Percentiles rank a stretch among this genome's conserved stretches.
These are phyloP conservation scores for Hanseniaspora vineae DNA, from an alignment of 805 yeast species.

Conservation along the genomic window DNA sequence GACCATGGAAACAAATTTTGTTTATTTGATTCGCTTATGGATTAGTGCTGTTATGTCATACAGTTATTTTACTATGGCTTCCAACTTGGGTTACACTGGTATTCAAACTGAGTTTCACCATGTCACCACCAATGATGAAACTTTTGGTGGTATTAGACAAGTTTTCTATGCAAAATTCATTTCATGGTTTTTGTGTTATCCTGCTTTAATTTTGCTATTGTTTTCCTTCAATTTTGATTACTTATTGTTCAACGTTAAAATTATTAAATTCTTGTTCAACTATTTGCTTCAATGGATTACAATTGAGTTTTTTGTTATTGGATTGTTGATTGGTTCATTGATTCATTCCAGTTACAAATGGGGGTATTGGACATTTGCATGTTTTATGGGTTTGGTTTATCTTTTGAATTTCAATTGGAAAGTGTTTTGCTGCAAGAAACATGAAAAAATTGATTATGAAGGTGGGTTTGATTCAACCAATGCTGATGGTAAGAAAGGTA, in stretches of 20 bases:
- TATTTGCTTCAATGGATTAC: constrained; percentile 31
- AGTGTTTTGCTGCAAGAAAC: constrained; percentile 9
- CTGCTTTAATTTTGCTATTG: constrained; percentile 22
- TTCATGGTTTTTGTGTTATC: constrained; percentile 36
- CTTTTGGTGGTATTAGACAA: constrained; percentile 26
- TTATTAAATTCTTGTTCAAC: constrained; percentile 9
- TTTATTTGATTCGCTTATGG: constrained; percentile 21
- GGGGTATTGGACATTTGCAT: constrained; percentile 54
- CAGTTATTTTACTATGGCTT: constrained; percentile 32
- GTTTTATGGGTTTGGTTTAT: constrained; percentile 29
- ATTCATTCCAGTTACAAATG: constrained; percentile 47
- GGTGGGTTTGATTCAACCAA: neutral
- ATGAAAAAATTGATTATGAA: neutral
- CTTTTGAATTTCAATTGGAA: constrained; percentile 22
- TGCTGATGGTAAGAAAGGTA: constrained; percentile 1
- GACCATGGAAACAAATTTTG: constrained; percentile 1
- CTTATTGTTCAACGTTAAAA: neutral
- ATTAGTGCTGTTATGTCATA: constrained; percentile 26
- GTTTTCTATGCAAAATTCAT: constrained; percentile 32
- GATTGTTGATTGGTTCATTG: constrained; percentile 43
- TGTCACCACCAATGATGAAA: constrained; percentile 13
- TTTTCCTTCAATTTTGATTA: neutral
- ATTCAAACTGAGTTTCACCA: constrained; percentile 29
- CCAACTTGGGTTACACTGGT: constrained; percentile 33
- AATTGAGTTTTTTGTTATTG: constrained; percentile 37